phyloP scores from a whole-genome alignment of 2,329 filamentous ascomycete genomes.

The Furcasterigmium furcatum region DNA sequence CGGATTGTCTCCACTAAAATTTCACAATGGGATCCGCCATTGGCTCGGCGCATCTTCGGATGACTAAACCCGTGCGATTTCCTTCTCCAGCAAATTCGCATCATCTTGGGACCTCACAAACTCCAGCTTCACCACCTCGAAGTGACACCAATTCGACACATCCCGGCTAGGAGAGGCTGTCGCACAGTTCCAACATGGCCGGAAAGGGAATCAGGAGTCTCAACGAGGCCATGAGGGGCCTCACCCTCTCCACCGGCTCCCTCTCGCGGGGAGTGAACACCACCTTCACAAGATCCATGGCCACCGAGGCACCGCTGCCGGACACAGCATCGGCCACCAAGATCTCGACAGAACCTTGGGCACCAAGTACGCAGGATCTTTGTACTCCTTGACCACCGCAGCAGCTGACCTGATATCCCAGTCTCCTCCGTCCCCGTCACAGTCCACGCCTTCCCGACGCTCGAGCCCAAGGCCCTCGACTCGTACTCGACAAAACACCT shows the following conservation, averaged over 20 bases:
- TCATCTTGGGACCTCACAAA: too few relatives aligned
- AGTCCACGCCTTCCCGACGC: slow-evolving; percentile 83
- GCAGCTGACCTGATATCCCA: slow-evolving; percentile 15
- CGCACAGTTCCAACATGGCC: slow-evolving; percentile 30
- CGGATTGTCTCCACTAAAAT: neutral
- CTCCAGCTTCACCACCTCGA: neutral
- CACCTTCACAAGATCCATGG: slow-evolving; percentile 49
- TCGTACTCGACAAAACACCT: slow-evolving; percentile 81
- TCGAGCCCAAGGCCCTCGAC: slow-evolving; percentile 79
- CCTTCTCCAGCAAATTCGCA: neutral
- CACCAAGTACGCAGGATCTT: slow-evolving; percentile 35
- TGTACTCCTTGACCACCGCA: neutral
- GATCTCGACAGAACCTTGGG: slow-evolving; percentile 36
- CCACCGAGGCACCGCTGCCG: slow-evolving; percentile 44
- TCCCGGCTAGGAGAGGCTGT: neutral
- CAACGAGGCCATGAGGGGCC: slow-evolving; percentile 47
- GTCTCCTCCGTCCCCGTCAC: slow-evolving; percentile 73
- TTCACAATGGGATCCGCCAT: neutral
- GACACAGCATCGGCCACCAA: slow-evolving; percentile 25
- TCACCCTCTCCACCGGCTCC: slow-evolving; percentile 40
- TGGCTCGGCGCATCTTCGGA: neutral
- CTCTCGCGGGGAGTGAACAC: slow-evolving; percentile 32
- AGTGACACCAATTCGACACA: neutral
- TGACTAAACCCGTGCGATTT: neutral
- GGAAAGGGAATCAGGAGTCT: slow-evolving; percentile 47